Evolutionary conservation across 768 basidiomycete genomes (phyloP).

Genomic region (Cystoderma amianthinum): DNA sequence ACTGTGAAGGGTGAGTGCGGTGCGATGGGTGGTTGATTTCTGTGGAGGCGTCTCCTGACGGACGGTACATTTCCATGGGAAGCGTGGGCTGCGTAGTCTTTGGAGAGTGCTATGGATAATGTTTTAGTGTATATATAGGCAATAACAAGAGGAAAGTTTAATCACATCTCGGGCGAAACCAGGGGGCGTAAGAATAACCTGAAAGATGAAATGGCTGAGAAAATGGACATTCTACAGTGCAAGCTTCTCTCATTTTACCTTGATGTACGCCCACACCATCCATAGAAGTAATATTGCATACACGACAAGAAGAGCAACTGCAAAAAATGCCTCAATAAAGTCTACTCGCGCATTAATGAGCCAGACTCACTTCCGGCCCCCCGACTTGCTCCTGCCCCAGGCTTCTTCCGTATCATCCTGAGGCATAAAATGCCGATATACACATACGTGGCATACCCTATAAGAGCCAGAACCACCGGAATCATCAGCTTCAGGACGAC

Average conservation of each 20-base stretch:
- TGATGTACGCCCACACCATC: slow-evolving; percentile 73
- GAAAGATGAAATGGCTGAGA: slow-evolving; percentile 1
- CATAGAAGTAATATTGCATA: slow-evolving; percentile 62
- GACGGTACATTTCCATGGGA: no score
- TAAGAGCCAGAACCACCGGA: slow-evolving; percentile 48
- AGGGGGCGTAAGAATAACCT: slow-evolving; percentile 64
- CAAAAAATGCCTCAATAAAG: slow-evolving; percentile 6
- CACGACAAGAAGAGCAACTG: slow-evolving; percentile 63
- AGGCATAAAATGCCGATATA: slow-evolving; percentile 68
- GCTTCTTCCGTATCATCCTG: slow-evolving; percentile 52
- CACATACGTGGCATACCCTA: slow-evolving; percentile 70
- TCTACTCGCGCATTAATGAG: background rate
- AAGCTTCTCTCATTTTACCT: slow-evolving; percentile 51
- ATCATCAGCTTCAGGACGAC: slow-evolving; percentile 64
- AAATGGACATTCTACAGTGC: background rate
- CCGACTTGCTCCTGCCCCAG: slow-evolving; percentile 36
- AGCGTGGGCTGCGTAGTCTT: no score
- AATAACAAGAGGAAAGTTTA: no score
- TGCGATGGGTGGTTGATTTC: no score
- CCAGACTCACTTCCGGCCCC: slow-evolving; percentile 59
- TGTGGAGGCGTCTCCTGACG: no score
- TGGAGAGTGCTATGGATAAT: no score
- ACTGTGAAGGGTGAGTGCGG: slow-evolving; percentile 4
- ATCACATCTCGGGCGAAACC: slow-evolving; percentile 65
- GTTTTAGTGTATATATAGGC: no score